Base-by-base conservation (phyloP, 139 green algal genomes). In the Medakamo hakoo region DNA sequence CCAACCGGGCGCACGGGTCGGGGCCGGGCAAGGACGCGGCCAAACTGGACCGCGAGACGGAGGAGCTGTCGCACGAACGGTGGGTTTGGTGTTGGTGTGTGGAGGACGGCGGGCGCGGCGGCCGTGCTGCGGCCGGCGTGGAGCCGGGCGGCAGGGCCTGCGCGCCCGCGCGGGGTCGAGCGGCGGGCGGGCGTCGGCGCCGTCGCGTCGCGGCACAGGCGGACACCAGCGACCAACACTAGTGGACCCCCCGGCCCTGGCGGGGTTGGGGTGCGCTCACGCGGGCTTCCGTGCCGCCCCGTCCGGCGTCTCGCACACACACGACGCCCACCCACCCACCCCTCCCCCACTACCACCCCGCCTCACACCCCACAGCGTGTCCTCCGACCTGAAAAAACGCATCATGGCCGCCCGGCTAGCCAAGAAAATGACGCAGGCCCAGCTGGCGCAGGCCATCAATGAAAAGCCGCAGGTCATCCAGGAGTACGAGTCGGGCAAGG, bases 381-480 rank as follows among this genome's bases (percentile, higher is more conserved):
- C 76, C 18, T 84, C 78, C 20, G 89, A 94, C 48, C 79, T 98
- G 49, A 98, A 97, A 71, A 92, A 90, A 71, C 82, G 86, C 55
- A 98, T 98, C 48, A 69, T 88, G 29, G 76, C 89, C 62, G 92
- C 87, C 19, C 68, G 92, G 19, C 80, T 93, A 22, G 92, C 82
- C 9, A 96, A 96, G 75, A 98, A 98, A 76, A 66, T 97, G 55
- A 98, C 92, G 1, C 92, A 98, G 65, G 86, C 88, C 49, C 63
- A 72, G 67, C 57, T 78, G 26, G 72, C 72, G 57, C 83, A 96
- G 80, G 57, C 76, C 16, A 94, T 97, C 69, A 97, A 97, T 72
- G 92, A 98, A 74, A 95, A 95, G 79, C 92, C 90, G 3, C 75
- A 92, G 56, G 71, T 96, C 52, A 91, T 98, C 49, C 88, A 97